A percentile compares a stretch with the other conserved stretches of the same genome.
Evolutionary conservation across 768 basidiomycete genomes (phyloP).

Genomic region (Zangia roseola): DNA sequence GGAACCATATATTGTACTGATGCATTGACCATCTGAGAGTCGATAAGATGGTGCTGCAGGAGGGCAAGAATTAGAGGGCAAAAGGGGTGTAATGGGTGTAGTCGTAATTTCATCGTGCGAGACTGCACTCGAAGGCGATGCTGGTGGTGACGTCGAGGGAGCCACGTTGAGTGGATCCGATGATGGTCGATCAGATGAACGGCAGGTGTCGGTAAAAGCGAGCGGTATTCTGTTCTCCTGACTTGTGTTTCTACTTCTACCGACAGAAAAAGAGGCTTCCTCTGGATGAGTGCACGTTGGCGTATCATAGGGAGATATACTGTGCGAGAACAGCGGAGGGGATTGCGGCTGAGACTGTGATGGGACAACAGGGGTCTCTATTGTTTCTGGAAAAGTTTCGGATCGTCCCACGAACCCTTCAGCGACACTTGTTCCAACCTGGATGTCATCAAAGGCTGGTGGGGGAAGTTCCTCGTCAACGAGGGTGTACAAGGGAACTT

Average conservation of each 20-base stretch:
- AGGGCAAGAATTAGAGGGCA: not conserved
- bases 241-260: not conserved
- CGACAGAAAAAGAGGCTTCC: not conserved
- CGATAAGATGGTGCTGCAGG: not conserved
- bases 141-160: not conserved
- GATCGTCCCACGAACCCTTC: not conserved
- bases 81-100: not conserved
- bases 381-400: not conserved
- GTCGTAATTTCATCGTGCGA: not conserved
- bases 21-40: not conserved
- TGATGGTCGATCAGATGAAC: not conserved
- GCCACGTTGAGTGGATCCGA: not conserved
- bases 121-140: not conserved
- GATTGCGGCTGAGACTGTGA: not conserved
- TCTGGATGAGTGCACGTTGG: not conserved
- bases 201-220: not conserved
- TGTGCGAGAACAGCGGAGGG: not conserved
- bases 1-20: not conserved
- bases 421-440: not conserved
- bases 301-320: not conserved
- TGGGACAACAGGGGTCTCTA: not conserved
- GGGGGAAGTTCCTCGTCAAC: constrained; percentile 25
- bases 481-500: constrained; percentile 22
- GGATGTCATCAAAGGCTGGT: constrained; percentile 23
- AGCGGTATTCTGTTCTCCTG: not conserved